Evolutionary conservation across 805 yeast genomes (phyloP), one percentile per base, ranked within the genome.

Genomic region (Candida dendrica): DNA sequence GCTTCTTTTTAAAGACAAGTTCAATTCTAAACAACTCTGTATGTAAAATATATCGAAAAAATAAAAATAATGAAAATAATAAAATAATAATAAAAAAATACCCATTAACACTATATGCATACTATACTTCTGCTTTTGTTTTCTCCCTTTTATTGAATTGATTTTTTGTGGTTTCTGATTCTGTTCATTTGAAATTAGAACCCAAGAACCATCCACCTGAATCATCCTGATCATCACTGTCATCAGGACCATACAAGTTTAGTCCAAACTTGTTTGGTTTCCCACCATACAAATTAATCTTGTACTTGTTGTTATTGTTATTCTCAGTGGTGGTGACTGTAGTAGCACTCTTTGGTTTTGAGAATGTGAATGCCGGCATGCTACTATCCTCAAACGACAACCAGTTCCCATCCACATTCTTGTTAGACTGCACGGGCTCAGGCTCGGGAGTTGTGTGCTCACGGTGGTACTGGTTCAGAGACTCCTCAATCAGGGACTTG

Each of bases 221-320:
- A 16, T 43, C 14, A 17, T 9, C 24, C 6, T 5, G 18, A 24
- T 27, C 27, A 18, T 37, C 39, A 11, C 47, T 51, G 13, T 47
- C 47, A 16, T 42, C 46, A 39, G 44, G 45, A 10, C 38, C 52
- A 36, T 56, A 56, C 8, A 55, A 30, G 29, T 43, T 49, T 37
- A 53, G 27, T 22, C 52, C 55, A 38, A 42, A 47, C 16, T 49
- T 50, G 36, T 56, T 55, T 39, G 27, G n/a, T n/a, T 51, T 50
- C 6, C 53, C 59, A 38, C 53, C 59, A 38, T 55, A 56, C 17
- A 56, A 40, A 20, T 56, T 58, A 39, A 56, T 55, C 45, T 50
- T 56, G 43, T 47, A 55, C 37, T 47, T 48, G 16, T 42, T 41
- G 6, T 32, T 38, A 2, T n/a, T 24, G 5, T 27, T 11, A 2